phyloP scores from a whole-genome alignment of 768 basidiomycete species.

The Vararia minispora region DNA sequence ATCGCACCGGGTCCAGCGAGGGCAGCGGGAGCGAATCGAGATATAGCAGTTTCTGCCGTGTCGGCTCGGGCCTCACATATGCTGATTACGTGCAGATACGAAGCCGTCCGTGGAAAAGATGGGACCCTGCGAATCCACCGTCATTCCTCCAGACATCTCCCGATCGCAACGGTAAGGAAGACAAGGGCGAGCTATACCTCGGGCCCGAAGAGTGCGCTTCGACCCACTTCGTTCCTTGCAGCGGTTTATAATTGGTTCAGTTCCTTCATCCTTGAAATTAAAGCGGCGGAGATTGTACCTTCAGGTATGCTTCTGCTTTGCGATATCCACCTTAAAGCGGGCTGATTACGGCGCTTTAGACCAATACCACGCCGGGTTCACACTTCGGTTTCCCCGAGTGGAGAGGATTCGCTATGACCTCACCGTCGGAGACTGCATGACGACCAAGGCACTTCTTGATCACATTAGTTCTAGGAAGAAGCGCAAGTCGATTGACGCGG shows the following conservation, averaged over 20 bases:
- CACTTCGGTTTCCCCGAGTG: conserved; percentile 92
- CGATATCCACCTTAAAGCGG: background rate
- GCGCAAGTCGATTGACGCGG: conserved; percentile 37
- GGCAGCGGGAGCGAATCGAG: conserved; percentile 59
- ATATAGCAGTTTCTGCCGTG: conserved; percentile 79
- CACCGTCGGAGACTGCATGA: conserved; percentile 58
- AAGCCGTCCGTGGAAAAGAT: conserved; percentile 71
- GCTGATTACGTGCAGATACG: conserved; percentile 81
- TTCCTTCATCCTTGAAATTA: conserved; percentile 88
- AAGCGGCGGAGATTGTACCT: conserved; percentile 82
- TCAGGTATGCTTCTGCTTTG: conserved; percentile 38
- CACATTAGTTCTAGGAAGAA: no score
- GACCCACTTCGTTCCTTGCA: background rate
- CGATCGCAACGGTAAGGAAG: conserved; percentile 54
- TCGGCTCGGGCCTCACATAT: conserved; percentile 83
- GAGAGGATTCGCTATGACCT: conserved; percentile 72
- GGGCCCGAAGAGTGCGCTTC: conserved; percentile 70
- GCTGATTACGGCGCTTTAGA: conserved; percentile 30
- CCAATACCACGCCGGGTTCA: conserved; percentile 75
- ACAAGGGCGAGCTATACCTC: conserved; percentile 86
- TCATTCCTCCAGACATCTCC: conserved; percentile 52
- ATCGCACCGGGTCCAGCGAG: conserved; percentile 41
- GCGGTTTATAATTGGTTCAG: conserved; percentile 28
- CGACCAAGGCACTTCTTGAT: no score
- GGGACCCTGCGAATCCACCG: conserved; percentile 67